These are phyloP conservation scores for Sclerotinia spermophila DNA, from an alignment of 2,329 filamentous ascomycete species.

Conservation along the genomic window DNA sequence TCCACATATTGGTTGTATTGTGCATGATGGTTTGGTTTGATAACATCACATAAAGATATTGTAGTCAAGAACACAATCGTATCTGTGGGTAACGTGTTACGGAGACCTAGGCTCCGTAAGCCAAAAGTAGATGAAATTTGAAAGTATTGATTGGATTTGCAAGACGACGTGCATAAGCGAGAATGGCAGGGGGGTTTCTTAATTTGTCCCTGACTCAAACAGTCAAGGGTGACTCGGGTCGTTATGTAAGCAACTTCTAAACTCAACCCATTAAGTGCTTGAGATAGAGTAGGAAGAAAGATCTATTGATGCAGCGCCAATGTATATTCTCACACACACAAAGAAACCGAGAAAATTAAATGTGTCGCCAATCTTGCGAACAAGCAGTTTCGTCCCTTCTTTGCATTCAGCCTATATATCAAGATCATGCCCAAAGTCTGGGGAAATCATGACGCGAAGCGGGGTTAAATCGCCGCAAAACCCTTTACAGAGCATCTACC, in stretches of 20 bases:
- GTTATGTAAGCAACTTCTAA: conserved; percentile 11
- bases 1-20: background rate
- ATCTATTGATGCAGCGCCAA: background rate
- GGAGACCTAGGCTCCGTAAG: conserved; percentile 8
- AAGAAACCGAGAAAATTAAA: background rate
- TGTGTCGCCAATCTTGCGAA: conserved; percentile 13
- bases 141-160: conserved; percentile 5
- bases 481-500: background rate
- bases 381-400: background rate
- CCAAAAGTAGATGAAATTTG: background rate
- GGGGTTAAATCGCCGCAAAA: background rate
- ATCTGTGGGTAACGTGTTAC: conserved; percentile 11
- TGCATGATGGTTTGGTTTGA: conserved; percentile 4
- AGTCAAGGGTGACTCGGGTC: background rate
- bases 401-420: conserved; percentile 10
- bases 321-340: background rate
- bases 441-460: conserved; percentile 16
- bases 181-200: background rate
- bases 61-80: background rate
- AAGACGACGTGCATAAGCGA: conserved; percentile 20
- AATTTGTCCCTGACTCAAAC: conserved; percentile 4
- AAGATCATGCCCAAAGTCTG: conserved; percentile 12
- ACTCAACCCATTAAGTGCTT: background rate
- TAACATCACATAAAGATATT: background rate
- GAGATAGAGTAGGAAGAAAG: background rate